These are phyloP conservation scores for Pisolithus marmoratus DNA, from an alignment of 768 basidiomycete species.

Conservation along the genomic window DNA sequence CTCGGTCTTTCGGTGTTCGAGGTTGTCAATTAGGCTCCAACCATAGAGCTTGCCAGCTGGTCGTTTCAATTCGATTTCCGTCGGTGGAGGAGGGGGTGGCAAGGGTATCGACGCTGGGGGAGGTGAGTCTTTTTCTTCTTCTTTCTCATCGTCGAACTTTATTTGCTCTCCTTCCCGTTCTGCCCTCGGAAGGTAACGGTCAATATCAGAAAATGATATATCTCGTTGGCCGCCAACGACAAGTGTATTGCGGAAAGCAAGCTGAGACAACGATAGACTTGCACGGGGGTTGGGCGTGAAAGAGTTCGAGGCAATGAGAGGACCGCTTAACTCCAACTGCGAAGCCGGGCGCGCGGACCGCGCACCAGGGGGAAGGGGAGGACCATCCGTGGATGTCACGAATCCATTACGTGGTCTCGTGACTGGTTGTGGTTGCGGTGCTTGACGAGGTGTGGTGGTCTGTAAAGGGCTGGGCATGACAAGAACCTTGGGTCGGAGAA, in stretches of 20 bases:
- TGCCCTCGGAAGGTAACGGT: conserved; percentile 61
- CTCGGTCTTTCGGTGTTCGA: conserved; percentile 75
- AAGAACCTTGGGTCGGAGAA: conserved; percentile 86
- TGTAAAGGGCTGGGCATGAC: conserved; percentile 92
- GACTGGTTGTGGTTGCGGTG: conserved; percentile 27
- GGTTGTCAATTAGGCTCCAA: conserved; percentile 84
- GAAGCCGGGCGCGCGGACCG: conserved; percentile 51
- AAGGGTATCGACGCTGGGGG: conserved; percentile 25
- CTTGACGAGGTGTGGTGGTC: conserved; percentile 26
- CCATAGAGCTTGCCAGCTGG: conserved; percentile 82
- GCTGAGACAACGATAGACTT: conserved; percentile 71
- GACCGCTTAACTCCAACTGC: conserved; percentile 27
- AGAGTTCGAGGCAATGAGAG: conserved; percentile 50
- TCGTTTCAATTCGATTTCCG: conserved; percentile 34
- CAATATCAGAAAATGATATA: conserved; percentile 55
- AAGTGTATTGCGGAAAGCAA: conserved; percentile 81
- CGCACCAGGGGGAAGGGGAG: conserved; percentile 73
- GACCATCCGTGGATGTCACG: conserved; percentile 59
- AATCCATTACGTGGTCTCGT: conserved; percentile 50
- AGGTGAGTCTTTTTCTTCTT: conserved; percentile 32
- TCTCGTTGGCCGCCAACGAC: conserved; percentile 63
- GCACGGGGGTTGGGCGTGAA: conserved; percentile 75
- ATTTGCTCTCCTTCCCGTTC: conserved; percentile 75
- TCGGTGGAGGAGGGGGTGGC: conserved; percentile 24
- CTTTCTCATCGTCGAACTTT: conserved; percentile 36